Percentiles rank a stretch among this genome's conserved stretches.
phyloP scores from a whole-genome alignment of 2,329 filamentous ascomycete species.

The Penicillium sp. region DNA sequence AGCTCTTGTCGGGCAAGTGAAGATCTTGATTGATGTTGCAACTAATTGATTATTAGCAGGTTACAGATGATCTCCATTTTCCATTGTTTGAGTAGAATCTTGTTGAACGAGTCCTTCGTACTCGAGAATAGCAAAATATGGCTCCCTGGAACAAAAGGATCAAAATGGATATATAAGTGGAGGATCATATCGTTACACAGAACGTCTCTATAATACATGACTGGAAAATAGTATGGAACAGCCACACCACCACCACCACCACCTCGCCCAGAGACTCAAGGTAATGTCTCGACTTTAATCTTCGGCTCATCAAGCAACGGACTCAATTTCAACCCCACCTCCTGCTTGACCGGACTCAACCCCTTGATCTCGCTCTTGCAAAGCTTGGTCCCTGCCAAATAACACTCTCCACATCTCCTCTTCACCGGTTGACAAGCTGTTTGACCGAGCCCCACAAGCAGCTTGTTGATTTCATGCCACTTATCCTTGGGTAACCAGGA shows the following conservation, averaged over 20 bases:
- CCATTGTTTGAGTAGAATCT: no score
- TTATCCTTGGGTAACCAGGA: constrained; percentile 75
- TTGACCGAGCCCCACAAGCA: constrained; percentile 85
- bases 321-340: constrained; percentile 26
- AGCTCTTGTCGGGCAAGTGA: no score
- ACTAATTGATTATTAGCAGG: no score
- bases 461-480: constrained; percentile 88
- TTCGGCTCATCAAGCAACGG: constrained; percentile 14
- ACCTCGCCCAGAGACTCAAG: not conserved
- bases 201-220: not conserved
- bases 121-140: no score
- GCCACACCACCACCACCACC: not conserved
- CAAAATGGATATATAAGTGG: no score
- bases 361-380: constrained; percentile 67
- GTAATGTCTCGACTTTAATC: constrained; percentile 20
- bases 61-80: no score
- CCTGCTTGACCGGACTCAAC: constrained; percentile 55
- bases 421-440: constrained; percentile 77
- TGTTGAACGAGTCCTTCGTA: no score
- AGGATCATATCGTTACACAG: no score
- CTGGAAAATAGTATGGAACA: not conserved
- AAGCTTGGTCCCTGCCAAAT: constrained; percentile 66
- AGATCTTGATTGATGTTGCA: no score
- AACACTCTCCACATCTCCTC: constrained; percentile 77
- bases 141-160: no score